These are phyloP conservation scores for Limonium bicolor DNA, from an alignment of 148 eudicot genomes.

Conservation along the genomic window DNA sequence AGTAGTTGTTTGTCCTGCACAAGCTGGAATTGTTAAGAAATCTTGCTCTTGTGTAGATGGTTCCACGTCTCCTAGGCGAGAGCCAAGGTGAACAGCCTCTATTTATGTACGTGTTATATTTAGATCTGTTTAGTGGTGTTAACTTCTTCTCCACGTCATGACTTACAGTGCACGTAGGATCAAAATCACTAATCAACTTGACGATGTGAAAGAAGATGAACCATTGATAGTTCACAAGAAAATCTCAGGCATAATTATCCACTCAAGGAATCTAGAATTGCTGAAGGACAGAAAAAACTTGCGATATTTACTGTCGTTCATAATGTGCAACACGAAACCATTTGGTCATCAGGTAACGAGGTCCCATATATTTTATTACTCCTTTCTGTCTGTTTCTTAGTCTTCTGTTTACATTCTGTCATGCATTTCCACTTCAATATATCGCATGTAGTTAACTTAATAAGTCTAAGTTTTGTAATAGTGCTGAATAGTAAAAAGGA, in stretches of 20 bases:
- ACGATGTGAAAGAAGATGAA: constrained; percentile 28
- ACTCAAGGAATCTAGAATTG: constrained; percentile 32
- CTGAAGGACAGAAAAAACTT: constrained; percentile 32
- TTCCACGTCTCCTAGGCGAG: constrained; percentile 20
- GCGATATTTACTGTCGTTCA: constrained; percentile 29
- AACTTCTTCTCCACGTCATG: constrained; percentile 5
- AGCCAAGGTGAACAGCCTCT: constrained; percentile 23
- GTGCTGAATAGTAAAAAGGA: too few relatives aligned
- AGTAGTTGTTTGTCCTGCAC: constrained; percentile 35
- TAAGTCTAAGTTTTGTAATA: too few relatives aligned
- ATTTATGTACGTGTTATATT: not conserved
- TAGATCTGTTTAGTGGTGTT: not conserved
- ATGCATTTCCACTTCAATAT: too few relatives aligned
- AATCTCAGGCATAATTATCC: constrained; percentile 33
- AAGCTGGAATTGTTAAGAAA: constrained; percentile 21
- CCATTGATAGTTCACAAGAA: constrained; percentile 25
- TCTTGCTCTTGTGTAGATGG: constrained; percentile 15
- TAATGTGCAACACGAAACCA: constrained; percentile 58
- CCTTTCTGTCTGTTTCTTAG: too few relatives aligned
- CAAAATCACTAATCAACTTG: constrained; percentile 23
- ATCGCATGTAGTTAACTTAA: too few relatives aligned
- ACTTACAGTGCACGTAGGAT: constrained; percentile 28
- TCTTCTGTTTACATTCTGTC: too few relatives aligned
- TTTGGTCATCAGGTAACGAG: constrained; percentile 81
- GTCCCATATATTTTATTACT: too few relatives aligned